phyloP scores from a whole-genome alignment of 2,329 filamentous ascomycete species.

The Sarocladium oryzae region DNA sequence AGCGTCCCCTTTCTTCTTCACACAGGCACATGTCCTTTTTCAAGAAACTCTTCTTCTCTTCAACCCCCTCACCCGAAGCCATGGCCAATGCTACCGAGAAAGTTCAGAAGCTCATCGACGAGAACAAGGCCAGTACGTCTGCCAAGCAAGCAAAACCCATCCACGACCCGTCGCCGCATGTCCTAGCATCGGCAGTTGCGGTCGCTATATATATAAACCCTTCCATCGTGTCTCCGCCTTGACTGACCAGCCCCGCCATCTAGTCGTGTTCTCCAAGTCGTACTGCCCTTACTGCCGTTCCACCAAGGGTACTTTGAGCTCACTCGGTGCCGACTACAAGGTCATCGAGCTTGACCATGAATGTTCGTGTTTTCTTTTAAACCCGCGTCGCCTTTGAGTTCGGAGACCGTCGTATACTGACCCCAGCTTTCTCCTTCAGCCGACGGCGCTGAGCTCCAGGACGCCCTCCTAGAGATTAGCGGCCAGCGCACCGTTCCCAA shows the following conservation, averaged over 20 bases:
- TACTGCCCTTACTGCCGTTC: conserved; percentile 90
- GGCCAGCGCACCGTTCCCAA: conserved; percentile 89
- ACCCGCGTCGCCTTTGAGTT: not conserved
- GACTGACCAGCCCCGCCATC: not conserved
- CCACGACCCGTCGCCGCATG: not conserved
- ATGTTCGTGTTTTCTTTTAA: conserved; percentile 42
- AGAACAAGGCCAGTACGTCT: conserved; percentile 74
- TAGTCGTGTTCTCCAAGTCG: conserved; percentile 93
- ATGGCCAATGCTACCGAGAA: conserved; percentile 83
- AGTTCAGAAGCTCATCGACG: conserved; percentile 79
- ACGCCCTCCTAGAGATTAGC: conserved; percentile 72
- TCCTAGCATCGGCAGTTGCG: too few relatives aligned
- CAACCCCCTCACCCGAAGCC: conserved; percentile 47
- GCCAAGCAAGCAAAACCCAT: too few relatives aligned
- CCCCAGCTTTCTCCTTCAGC: conserved; percentile 41
- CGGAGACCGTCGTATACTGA: not conserved
- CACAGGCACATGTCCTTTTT: conserved; percentile 6
- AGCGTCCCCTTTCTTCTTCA: not conserved
- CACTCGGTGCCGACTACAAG: conserved; percentile 65
- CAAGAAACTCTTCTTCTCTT: conserved; percentile 54
- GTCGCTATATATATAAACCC: too few relatives aligned
- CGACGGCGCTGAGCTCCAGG: conserved; percentile 77
- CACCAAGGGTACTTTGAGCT: conserved; percentile 68
- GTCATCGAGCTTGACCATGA: conserved; percentile 79
- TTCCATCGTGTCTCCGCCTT: not conserved